Evolutionary conservation across 345 rosid species (phyloP).

Genomic region (Populus nigra): DNA sequence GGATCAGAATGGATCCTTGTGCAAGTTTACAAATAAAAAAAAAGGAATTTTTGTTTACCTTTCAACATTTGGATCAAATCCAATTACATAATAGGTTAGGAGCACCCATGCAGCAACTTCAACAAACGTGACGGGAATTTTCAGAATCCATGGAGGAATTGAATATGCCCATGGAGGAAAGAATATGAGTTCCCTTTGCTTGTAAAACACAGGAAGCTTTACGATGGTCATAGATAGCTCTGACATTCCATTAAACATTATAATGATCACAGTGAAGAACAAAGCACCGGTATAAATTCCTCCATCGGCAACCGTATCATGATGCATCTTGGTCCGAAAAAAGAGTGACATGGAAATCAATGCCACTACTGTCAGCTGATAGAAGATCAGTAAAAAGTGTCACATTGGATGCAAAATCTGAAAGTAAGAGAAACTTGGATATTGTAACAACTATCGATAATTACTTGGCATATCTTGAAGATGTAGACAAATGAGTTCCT

Average conservation of each 20-base stretch:
- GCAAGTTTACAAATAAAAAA: not conserved
- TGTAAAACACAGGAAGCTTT: conserved; percentile 85
- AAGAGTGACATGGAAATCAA: conserved; percentile 30
- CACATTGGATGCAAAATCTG: not conserved
- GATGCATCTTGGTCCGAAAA: conserved; percentile 38
- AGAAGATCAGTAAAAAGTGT: not conserved
- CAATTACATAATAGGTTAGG: conserved; percentile 64
- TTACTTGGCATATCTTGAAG: conserved; percentile 61
- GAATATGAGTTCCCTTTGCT: conserved; percentile 71
- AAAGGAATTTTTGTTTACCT: conserved; percentile 41
- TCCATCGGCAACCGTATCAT: conserved; percentile 42
- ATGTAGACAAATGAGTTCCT: conserved; percentile 52
- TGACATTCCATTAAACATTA: conserved; percentile 68
- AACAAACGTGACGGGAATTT: conserved; percentile 59
- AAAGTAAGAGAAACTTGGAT: not conserved
- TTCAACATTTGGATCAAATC: conserved; percentile 63
- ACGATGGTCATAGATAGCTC: conserved; percentile 74
- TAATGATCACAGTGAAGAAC: conserved; percentile 46
- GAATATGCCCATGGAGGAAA: conserved; percentile 81
- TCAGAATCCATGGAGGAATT: conserved; percentile 76
- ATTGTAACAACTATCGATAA: not conserved
- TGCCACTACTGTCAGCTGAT: conserved; percentile 34
- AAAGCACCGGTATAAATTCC: conserved; percentile 53
- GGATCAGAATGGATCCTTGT: not conserved
- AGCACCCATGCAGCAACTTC: conserved; percentile 69